Evolutionary conservation across 371 early-diverging fungal genomes (phyloP).

Genomic region (Mortierella sp.): DNA sequence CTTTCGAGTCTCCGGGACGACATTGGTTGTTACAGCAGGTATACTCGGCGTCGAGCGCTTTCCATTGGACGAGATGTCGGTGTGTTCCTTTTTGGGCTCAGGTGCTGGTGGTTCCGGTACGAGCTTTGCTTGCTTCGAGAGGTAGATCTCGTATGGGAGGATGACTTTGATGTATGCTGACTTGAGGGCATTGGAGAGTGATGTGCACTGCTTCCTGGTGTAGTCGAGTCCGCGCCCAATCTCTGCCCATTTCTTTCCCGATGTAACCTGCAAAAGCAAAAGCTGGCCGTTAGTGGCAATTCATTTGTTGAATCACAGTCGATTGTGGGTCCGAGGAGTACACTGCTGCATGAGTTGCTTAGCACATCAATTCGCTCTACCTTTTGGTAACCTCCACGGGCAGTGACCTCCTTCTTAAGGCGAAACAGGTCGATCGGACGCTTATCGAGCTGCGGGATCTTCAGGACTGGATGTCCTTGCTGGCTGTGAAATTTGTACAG

Average conservation of each 20-base stretch:
- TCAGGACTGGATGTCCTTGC: conserved; percentile 77
- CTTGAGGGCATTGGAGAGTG: conserved; percentile 87
- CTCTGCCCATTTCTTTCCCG: conserved; percentile 90
- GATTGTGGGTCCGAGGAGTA: not conserved
- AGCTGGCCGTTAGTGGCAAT: not conserved
- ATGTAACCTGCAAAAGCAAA: conserved; percentile 72
- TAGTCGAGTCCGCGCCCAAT: conserved; percentile 88
- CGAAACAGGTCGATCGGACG: conserved; percentile 89
- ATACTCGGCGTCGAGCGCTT: conserved; percentile 9
- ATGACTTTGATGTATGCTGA: conserved; percentile 82
- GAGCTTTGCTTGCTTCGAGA: conserved; percentile 58
- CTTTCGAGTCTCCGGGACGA: conserved; percentile 32
- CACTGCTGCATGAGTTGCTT: not conserved
- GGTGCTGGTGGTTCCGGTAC: conserved; percentile 11
- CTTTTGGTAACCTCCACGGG: conserved; percentile 83
- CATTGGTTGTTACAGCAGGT: not conserved
- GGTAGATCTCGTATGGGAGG: conserved; percentile 89
- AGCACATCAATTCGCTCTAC: conserved; percentile 53
- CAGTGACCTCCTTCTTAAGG: conserved; percentile 86
- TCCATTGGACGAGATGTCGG: conserved; percentile 16
- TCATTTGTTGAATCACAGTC: not conserved
- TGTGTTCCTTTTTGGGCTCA: conserved; percentile 28
- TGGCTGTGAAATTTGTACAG: conserved; percentile 90
- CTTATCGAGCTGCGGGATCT: conserved; percentile 86
- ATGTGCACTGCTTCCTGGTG: conserved; percentile 83